These are phyloP conservation scores for Volvox africanus DNA, from an alignment of 139 green algal genomes.

Conservation along the genomic window DNA sequence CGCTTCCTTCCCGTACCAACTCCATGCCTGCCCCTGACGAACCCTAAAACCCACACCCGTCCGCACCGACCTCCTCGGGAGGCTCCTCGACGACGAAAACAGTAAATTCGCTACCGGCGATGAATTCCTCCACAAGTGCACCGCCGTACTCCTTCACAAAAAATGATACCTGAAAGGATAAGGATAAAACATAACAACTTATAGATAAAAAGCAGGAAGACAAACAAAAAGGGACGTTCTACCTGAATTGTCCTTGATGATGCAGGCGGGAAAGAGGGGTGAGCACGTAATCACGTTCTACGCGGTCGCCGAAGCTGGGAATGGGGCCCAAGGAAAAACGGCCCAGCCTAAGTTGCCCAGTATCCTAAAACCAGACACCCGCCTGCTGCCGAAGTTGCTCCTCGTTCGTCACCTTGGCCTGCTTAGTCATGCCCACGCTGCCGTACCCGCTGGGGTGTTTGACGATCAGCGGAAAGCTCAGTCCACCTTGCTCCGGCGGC, in stretches of 20 bases:
- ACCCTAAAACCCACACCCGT: no score
- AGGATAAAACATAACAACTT: no score
- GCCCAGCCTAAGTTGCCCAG: no score
- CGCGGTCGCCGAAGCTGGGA: no score
- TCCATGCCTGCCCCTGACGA: no score
- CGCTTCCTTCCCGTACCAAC: no score
- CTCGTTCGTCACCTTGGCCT: slow-evolving; percentile 27
- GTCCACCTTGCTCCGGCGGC: not conserved
- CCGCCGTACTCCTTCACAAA: slow-evolving; percentile 39
- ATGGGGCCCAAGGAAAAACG: no score
- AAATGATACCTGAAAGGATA: slow-evolving; percentile 41
- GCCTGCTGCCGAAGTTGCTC: slow-evolving; percentile 46
- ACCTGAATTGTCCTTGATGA: no score
- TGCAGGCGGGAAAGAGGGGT: no score
- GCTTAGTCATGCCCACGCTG: slow-evolving; percentile 50
- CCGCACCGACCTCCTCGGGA: not conserved
- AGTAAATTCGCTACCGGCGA: slow-evolving; percentile 53
- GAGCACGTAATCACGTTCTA: no score
- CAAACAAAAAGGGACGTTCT: no score
- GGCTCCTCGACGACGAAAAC: slow-evolving; percentile 56
- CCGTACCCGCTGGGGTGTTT: slow-evolving; percentile 58
- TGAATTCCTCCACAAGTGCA: slow-evolving; percentile 60
- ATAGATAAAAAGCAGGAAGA: no score
- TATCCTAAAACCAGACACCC: not conserved
- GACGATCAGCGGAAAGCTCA: slow-evolving; percentile 56